Percentiles rank a stretch among this genome's conserved stretches.
These are phyloP conservation scores for Ceratocystis ficicola DNA, from an alignment of 2,329 filamentous ascomycete species.

Conservation along the genomic window DNA sequence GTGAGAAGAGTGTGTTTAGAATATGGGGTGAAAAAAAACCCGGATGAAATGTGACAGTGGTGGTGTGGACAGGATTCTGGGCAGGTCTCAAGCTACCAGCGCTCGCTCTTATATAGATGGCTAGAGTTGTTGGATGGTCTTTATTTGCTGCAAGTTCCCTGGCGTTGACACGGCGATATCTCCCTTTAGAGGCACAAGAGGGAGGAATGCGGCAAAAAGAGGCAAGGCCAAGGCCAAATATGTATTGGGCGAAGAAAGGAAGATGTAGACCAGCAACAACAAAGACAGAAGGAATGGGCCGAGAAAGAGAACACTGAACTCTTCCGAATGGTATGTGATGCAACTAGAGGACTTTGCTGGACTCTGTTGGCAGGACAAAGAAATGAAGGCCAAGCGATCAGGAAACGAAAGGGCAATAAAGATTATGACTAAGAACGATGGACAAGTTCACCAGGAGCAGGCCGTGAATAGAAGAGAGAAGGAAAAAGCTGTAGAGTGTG, in stretches of 20 bases:
- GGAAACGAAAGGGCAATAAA: constrained; percentile 21
- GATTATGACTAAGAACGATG: constrained; percentile 17
- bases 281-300: constrained; percentile 16
- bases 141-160: constrained; percentile 4
- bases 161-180: constrained; percentile 13
- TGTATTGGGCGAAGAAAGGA: constrained; percentile 18
- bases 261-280: constrained; percentile 11
- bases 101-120: constrained; percentile 9
- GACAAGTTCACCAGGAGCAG: constrained; percentile 22
- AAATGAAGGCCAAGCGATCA: constrained; percentile 13
- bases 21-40: neutral
- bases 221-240: constrained; percentile 16
- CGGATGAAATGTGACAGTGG: no score
- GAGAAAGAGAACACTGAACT: constrained; percentile 22
- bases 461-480: constrained; percentile 19
- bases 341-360: neutral
- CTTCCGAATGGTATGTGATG: constrained; percentile 14
- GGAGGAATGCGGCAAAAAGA: constrained; percentile 18
- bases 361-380: constrained; percentile 8
- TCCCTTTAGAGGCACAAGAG: constrained; percentile 16
- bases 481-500: constrained; percentile 14
- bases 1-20: neutral
- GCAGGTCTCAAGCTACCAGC: constrained; percentile 6
- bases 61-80: neutral
- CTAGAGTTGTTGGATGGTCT: neutral